Evolutionary conservation across 805 yeast species (phyloP).

Genomic region (Candida dajiaensis): DNA sequence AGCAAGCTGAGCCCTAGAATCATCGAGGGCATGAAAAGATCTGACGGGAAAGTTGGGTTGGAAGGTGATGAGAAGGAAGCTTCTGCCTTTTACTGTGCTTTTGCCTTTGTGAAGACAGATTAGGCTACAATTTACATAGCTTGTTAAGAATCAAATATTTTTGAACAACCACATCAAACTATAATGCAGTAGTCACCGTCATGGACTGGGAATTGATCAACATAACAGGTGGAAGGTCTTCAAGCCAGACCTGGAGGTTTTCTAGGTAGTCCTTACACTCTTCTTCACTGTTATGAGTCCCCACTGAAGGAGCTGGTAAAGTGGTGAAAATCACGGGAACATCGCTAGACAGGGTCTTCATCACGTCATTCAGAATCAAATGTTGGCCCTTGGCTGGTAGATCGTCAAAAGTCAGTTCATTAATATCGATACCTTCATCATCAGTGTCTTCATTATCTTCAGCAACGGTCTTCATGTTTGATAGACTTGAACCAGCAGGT

Average conservation of each 20-base stretch:
- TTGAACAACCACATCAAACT: conserved; percentile 4
- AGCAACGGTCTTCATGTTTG: not conserved
- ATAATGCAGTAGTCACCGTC: conserved; percentile 92
- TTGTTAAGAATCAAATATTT: not conserved
- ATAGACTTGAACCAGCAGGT: not conserved
- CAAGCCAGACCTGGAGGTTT: conserved; percentile 74
- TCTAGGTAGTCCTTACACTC: conserved; percentile 73
- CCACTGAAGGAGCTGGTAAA: conserved; percentile 80
- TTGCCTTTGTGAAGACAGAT: conserved; percentile 60
- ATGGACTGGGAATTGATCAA: conserved; percentile 87
- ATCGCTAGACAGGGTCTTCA: conserved; percentile 55
- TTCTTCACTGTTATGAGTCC: conserved; percentile 65
- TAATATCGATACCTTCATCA: conserved; percentile 28
- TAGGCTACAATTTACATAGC: not conserved
- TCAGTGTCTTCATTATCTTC: not conserved
- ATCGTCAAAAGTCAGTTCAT: conserved; percentile 61
- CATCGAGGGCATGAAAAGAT: conserved; percentile 62
- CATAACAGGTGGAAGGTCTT: conserved; percentile 75
- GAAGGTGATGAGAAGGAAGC: conserved; percentile 89
- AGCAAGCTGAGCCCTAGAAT: conserved; percentile 52
- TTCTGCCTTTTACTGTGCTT: conserved; percentile 76
- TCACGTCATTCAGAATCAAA: conserved; percentile 77
- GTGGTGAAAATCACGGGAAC: conserved; percentile 84
- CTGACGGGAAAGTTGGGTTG: conserved; percentile 79
- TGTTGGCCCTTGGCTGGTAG: conserved; percentile 93